A percentile compares a stretch with the other conserved stretches of the same genome.
phyloP scores from a whole-genome alignment of 2,329 filamentous ascomycete genomes.

The Colletotrichum noveboracense region DNA sequence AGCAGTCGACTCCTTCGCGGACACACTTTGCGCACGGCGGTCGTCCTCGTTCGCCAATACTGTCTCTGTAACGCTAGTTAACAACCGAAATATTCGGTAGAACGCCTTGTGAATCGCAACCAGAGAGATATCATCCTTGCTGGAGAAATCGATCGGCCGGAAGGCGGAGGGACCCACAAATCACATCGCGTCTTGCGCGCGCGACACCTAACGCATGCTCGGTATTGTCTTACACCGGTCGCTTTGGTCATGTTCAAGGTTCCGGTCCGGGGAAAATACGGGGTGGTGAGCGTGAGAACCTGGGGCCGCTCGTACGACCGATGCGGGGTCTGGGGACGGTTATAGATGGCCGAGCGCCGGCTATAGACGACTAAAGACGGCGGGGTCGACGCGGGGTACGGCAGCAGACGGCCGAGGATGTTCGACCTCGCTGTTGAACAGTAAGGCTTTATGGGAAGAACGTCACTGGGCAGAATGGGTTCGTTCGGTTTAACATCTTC shows the following conservation, averaged over 20 bases:
- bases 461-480: background rate
- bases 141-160: background rate
- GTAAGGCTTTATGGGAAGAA: background rate
- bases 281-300: background rate
- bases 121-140: background rate
- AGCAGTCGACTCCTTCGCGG: background rate
- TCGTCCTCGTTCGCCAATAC: background rate
- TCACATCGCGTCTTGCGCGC: conserved; percentile 11
- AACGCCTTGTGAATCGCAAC: background rate
- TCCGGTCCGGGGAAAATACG: background rate
- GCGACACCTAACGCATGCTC: conserved; percentile 15
- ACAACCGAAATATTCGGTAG: background rate
- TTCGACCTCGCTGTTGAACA: background rate
- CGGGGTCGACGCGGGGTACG: background rate
- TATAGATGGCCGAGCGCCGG: background rate
- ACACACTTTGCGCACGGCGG: background rate
- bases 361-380: conserved; percentile 4
- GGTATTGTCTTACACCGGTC: conserved; percentile 11
- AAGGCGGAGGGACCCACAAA: background rate
- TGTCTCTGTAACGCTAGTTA: background rate
- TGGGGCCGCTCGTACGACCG: background rate
- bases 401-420: background rate
- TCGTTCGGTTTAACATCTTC: background rate
- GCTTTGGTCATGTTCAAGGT: conserved; percentile 13
- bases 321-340: background rate